Conservation (phyloP, 129 eudicot genomes). For the Smallanthus sonchifolius region DNA sequence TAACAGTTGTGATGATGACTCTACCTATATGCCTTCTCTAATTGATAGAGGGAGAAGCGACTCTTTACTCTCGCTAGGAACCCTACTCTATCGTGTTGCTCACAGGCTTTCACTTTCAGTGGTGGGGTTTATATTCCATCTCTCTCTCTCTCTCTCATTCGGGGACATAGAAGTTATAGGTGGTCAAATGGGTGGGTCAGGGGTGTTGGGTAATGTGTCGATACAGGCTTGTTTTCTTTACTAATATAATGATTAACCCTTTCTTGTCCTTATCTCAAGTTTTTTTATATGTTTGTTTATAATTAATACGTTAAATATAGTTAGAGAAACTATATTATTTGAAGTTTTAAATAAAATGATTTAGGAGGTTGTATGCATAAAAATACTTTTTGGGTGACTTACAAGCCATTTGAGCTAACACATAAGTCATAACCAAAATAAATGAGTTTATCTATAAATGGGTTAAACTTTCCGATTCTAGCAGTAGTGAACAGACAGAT, state of each 20-base stretch:
- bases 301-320: not conserved
- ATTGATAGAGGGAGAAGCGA: slow-evolving; percentile 77
- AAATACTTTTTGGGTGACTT: not conserved
- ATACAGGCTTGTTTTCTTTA: too few species aligned
- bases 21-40: slow-evolving; percentile 63
- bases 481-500: not conserved
- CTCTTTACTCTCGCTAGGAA: slow-evolving; percentile 77
- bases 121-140: slow-evolving; percentile 32
- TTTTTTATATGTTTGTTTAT: not conserved
- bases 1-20: slow-evolving; percentile 49
- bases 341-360: not conserved
- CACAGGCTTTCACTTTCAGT: slow-evolving; percentile 92
- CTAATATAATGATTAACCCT: too few species aligned
- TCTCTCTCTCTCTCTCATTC: not conserved
- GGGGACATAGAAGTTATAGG: not conserved
- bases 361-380: not conserved
- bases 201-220: not conserved
- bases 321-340: not conserved
- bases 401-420: not conserved
- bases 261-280: not conserved
- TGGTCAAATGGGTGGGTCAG: not conserved
- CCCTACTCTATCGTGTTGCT: slow-evolving; percentile 87
- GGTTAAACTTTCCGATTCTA: not conserved
- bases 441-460: not conserved
- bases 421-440: not conserved